These are phyloP conservation scores for Cudoniella acicularis DNA, from an alignment of 495 filamentous ascomycete species.

Conservation along the genomic window DNA sequence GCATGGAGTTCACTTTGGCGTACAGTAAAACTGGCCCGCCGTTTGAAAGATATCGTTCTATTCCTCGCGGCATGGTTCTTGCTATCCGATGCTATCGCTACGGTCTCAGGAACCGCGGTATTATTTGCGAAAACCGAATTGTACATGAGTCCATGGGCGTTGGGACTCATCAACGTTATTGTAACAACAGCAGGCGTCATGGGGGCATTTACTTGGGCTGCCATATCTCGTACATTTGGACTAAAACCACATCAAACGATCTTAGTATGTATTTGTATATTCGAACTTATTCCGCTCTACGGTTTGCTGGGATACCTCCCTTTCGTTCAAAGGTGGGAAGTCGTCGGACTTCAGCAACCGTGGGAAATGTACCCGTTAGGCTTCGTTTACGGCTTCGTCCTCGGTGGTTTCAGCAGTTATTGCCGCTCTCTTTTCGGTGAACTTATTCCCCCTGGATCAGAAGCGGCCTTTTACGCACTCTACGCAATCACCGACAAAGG, in stretches of 20 bases:
- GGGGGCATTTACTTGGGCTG: constrained; percentile 88
- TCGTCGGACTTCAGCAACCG: constrained; percentile 80
- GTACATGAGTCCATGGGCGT: constrained; percentile 77
- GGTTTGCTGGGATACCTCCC: constrained; percentile 88
- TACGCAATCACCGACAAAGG: constrained; percentile 99
- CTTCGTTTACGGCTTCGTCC: constrained; percentile 86
- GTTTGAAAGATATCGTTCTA: constrained; percentile 77
- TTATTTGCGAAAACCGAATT: constrained; percentile 94
- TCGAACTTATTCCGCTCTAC: constrained; percentile 90
- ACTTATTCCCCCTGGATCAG: constrained; percentile 86
- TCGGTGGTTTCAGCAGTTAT: constrained; percentile 90
- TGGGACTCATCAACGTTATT: constrained; percentile 94
- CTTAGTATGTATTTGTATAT: constrained; percentile 80
- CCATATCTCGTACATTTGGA: constrained; percentile 59
- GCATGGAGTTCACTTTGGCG: constrained; percentile 82
- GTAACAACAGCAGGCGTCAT: constrained; percentile 76
- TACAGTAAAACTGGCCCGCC: constrained; percentile 73
- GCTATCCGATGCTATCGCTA: constrained; percentile 89
- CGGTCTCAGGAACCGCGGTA: constrained; percentile 90
- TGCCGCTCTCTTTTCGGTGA: constrained; percentile 91
- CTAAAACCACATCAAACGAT: constrained; percentile 82
- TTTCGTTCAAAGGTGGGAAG: constrained; percentile 67
- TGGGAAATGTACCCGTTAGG: constrained; percentile 98
- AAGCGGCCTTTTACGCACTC: constrained; percentile 93
- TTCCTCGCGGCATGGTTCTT: constrained; percentile 95